A percentile compares a stretch with the other conserved stretches of the same genome.
These are phyloP conservation scores for Sporothrix brasiliensis DNA, from an alignment of 2,329 filamentous ascomycete genomes.

Conservation along the genomic window DNA sequence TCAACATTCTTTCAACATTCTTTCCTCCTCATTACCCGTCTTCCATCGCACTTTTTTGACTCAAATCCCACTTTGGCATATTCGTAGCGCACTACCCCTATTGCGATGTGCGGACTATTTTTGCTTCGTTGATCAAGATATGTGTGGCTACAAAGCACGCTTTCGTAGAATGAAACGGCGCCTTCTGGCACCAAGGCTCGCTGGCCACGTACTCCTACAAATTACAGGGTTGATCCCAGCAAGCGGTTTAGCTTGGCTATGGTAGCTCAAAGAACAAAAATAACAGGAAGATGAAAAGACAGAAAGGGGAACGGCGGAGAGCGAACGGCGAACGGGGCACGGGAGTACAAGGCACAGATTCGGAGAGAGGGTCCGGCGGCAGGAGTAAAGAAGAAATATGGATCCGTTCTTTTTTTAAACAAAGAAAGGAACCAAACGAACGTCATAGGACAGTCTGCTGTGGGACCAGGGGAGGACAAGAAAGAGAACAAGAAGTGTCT, in stretches of 20 bases:
- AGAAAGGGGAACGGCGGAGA: conserved; percentile 2
- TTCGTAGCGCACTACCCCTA: conserved; percentile 3
- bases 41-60: neutral
- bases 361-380: neutral
- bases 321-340: neutral
- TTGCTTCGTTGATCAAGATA: neutral
- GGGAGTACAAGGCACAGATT: neutral
- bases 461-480: neutral
- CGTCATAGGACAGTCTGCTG: conserved; percentile 17
- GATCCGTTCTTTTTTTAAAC: neutral
- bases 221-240: conserved; percentile 27
- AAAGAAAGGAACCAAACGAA: neutral
- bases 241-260: conserved; percentile 19
- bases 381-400: conserved; percentile 19
- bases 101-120: conserved; percentile 5
- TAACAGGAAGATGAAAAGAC: neutral
- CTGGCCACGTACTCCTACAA: neutral
- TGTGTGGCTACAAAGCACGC: conserved; percentile 5
- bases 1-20: too few relatives aligned
- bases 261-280: conserved; percentile 20
- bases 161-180: conserved; percentile 16
- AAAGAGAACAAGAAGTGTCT: neutral
- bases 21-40: neutral
- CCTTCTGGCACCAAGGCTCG: conserved; percentile 20
- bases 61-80: neutral